These are phyloP conservation scores for Nicotiana paniculata DNA, from an alignment of 257 asterid genomes.

Conservation along the genomic window DNA sequence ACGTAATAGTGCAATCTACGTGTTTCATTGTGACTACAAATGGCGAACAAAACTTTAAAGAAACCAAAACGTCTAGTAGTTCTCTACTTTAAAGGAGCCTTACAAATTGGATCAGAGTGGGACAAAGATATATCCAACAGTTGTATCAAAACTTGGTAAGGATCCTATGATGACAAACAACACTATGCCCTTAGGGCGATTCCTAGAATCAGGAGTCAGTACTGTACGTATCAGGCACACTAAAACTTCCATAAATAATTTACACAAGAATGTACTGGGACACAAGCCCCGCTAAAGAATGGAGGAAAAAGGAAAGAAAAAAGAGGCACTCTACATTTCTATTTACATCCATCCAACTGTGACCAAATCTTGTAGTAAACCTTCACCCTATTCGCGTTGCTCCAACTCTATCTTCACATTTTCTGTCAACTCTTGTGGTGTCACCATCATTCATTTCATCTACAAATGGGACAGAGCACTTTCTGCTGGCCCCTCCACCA, in stretches of 20 bases:
- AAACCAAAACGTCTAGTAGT: neutral
- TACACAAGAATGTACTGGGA: neutral
- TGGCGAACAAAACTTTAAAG: neutral
- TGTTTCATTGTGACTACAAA: neutral
- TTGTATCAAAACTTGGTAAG: neutral
- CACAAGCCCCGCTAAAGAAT: neutral
- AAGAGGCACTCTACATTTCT: neutral
- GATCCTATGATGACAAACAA: neutral
- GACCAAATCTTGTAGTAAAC: neutral
- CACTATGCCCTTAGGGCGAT: neutral
- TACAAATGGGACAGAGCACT: neutral
- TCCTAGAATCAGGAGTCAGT: neutral
- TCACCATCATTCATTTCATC: neutral
- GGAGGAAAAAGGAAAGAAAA: neutral
- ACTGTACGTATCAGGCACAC: neutral
- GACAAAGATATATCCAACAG: too few species aligned
- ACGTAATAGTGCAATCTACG: neutral
- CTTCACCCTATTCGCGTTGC: neutral
- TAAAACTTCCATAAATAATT: neutral
- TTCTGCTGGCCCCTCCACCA: neutral
- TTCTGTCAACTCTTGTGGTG: neutral
- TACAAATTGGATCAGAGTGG: too few species aligned
- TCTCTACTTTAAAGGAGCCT: neutral
- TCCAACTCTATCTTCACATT: neutral
- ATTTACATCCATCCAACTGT: neutral